Base-by-base conservation (phyloP, 805 yeast species). In the Jamesozyma lodderae region DNA sequence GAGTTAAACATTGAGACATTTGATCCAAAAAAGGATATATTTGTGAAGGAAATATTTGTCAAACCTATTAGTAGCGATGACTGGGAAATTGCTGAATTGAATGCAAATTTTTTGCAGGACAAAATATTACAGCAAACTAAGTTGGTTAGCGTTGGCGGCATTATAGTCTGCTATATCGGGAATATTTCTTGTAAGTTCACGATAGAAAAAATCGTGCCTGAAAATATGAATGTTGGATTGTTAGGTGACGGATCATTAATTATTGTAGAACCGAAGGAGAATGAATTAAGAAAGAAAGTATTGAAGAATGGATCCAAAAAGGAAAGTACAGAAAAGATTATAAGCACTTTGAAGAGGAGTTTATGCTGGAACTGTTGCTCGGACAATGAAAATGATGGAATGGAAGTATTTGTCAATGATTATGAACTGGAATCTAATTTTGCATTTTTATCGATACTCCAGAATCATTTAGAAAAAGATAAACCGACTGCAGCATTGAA, bases 1-100 rank as follows among this genome's bases (percentile, higher is more conserved):
- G 40, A 40, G 15, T 28, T 53, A 16, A 27, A 28, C 3, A 35
- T 56, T 13, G 41, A 44, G 19, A 40, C 38, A 10, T 52, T 43
- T 28, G 40, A 41, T n/a, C 21, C 33, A 4, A 34, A 25, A 6
- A 37, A 35, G 6, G 21, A 33, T 3, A 36, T 27, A 4, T 35
- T 37, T 13, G 75, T 86, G 1, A 64, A 68, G 5, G 73, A 77
- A 3, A 77, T 88, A 3, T 77, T 74, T 50, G 68, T 90, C 31
- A 95, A 84, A 51, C 97, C 97, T 0, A 60, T 72, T 15, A 69
- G 84, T 0, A 59, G 78, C 2, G 70, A 80, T 4, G 98, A 90
- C 54, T 90, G 96, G 96, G 96, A 88, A 47, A 64, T 84, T 20
- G 82, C 87, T 2, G 95, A 88, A 53, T 59, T 81, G 2, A 83